Percentiles rank a stretch among this genome's conserved stretches.
Conservation (phyloP, 2,329 filamentous ascomycete species). For the Neopestalotiopsis rosae region DNA sequence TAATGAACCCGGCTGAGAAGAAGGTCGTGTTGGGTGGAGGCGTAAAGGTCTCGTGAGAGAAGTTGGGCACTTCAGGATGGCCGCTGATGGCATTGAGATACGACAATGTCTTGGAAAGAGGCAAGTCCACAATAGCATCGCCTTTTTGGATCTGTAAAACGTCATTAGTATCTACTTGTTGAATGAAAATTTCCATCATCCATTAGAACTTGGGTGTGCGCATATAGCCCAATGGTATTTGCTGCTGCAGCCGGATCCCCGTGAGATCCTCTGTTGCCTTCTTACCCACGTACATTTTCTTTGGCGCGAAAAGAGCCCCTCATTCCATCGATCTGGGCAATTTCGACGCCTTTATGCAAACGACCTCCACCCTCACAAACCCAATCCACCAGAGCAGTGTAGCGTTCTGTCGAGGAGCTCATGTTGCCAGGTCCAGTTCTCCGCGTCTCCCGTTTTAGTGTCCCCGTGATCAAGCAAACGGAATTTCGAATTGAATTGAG, state of each 20-base stretch:
- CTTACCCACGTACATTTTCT: conserved; percentile 20
- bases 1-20: conserved; percentile 58
- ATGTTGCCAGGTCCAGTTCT: conserved; percentile 17
- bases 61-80: conserved; percentile 31
- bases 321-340: conserved; percentile 56
- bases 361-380: conserved; percentile 48
- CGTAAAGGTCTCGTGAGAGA: conserved; percentile 20
- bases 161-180: conserved; percentile 14
- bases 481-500: background rate
- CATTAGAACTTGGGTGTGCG: too few relatives aligned
- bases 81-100: conserved; percentile 59
- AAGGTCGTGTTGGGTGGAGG: conserved; percentile 21
- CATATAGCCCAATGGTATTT: too few relatives aligned
- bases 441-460: background rate
- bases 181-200: background rate
- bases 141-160: conserved; percentile 34
- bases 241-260: background rate
- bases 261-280: background rate
- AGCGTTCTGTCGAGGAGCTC: conserved; percentile 30
- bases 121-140: conserved; percentile 57
- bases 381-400: conserved; percentile 53
- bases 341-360: conserved; percentile 57
- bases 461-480: background rate
- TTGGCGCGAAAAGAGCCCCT: conserved; percentile 61
- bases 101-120: conserved; percentile 59